Evolutionary conservation across 345 rosid species (phyloP), one percentile per base, ranked within the genome.

Genomic region (Gynandropsis gynandra): DNA sequence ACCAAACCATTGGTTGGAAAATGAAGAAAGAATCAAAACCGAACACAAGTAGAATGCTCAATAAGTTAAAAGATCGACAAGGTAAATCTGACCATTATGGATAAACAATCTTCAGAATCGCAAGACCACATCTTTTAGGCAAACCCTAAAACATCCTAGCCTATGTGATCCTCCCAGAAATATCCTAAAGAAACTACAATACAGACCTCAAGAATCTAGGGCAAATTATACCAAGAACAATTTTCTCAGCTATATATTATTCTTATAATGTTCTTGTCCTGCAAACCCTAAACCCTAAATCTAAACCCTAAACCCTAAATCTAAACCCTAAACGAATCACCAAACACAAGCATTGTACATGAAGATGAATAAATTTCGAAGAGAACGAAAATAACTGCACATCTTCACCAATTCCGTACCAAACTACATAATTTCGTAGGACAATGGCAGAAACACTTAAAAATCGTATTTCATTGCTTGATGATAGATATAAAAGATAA

Each of bases 391-490:
- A 2, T 2, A 24, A 24, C 29, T 24, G 29, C 29, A 24, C 5
- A 24, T 45, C 21, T 47, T 44, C 12, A 39, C 15, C 16, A 17
- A 24, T 18, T 37, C 32, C 18, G 36, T 18, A 37, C 32, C 32
- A 52, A 58, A 45, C 42, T 16, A 43, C 19, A 42, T 15, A 64
- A 43, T 7, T 34, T 49, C 1, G 17, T 56, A 43, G 5, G 29
- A 24, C 29, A 24, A 29, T 15, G 27, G 41, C 6, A 57, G n/a
- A 38, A 24, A 51, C 20, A 41, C 35, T 18, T 14, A 15, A 64
- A 44, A 47, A 34, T 24, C 13, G 12, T 16, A 35, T 16, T 41
- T 60, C 70, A 65, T 52, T 65, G 24, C 4, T 42, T 42, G 19
- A 34, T 42, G 19, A 34, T 56, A 11, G 15, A 44, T 64, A 19